phyloP scores from a whole-genome alignment of 331 rosid genomes.

The Cydonia oblonga region DNA sequence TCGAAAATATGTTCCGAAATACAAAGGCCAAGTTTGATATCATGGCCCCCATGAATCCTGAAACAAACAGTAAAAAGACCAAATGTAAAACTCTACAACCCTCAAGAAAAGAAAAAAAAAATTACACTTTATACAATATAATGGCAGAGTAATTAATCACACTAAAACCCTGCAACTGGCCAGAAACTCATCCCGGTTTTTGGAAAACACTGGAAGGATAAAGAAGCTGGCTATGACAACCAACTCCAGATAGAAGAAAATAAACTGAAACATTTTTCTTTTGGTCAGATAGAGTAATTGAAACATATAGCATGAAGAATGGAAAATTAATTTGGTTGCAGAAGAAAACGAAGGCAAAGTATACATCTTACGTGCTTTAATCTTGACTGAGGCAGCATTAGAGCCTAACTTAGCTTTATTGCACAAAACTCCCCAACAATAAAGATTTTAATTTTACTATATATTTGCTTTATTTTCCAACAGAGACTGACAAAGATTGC shows the following conservation, averaged over 20 bases:
- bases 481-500: not conserved
- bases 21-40: conserved; percentile 87
- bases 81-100: conserved; percentile 4
- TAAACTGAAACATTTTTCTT: not conserved
- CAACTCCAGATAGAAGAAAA: not conserved
- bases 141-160: not conserved
- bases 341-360: not conserved
- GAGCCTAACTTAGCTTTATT: not conserved
- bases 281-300: not conserved
- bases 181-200: not conserved
- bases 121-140: not conserved
- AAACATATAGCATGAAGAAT: no score
- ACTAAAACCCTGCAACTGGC: not conserved
- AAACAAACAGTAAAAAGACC: not conserved
- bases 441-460: not conserved
- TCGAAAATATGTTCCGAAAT: conserved; percentile 74
- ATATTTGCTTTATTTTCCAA: not conserved
- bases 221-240: not conserved
- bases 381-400: not conserved
- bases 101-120: conserved; percentile 3
- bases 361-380: not conserved
- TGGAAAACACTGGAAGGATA: not conserved
- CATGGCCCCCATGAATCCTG: conserved; percentile 99
- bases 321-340: not conserved
- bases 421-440: not conserved